phyloP scores from a whole-genome alignment of 495 filamentous ascomycete genomes.

The Neurospora sublineolata region DNA sequence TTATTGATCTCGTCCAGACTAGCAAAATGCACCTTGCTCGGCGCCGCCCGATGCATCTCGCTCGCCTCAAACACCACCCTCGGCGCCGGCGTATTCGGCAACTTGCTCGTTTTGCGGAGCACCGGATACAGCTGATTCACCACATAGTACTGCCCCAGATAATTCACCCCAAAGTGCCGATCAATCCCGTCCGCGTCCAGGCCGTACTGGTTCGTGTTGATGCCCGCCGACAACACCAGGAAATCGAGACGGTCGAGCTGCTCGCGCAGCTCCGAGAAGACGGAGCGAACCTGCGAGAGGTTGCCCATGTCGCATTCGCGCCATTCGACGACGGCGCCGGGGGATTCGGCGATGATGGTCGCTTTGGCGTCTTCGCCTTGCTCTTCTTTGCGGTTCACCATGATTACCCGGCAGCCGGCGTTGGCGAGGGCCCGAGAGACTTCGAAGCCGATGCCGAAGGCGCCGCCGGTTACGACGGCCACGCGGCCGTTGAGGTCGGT shows the following conservation, averaged over 20 bases:
- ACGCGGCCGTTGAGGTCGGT: constrained; percentile 27
- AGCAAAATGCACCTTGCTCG: constrained; percentile 34
- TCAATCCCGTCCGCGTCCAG: constrained; percentile 34
- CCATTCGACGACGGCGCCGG: constrained; percentile 29
- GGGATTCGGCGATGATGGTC: constrained; percentile 20
- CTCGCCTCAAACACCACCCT: constrained; percentile 43
- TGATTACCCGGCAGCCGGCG: constrained; percentile 22
- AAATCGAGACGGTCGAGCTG: constrained; percentile 29
- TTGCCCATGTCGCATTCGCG: constrained; percentile 31
- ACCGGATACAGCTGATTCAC: constrained; percentile 32
- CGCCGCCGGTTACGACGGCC: constrained; percentile 44
- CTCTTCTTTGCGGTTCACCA: constrained; percentile 31
- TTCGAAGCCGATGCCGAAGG: constrained; percentile 44
- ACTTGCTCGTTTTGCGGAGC: constrained; percentile 26
- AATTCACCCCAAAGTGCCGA: constrained; percentile 42
- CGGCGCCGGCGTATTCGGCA: constrained; percentile 18
- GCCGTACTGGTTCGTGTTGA: constrained; percentile 35
- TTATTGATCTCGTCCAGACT: constrained; percentile 43
- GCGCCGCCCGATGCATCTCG: constrained; percentile 40
- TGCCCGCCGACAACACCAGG: constrained; percentile 38
- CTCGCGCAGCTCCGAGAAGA: constrained; percentile 22
- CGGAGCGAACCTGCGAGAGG: constrained; percentile 25
- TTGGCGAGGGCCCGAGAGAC: constrained; percentile 29
- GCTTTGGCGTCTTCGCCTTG: constrained; percentile 28
- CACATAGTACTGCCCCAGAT: constrained; percentile 36